Evolutionary conservation across 1,284 basidiomycete species (phyloP), one percentile per base, ranked within the genome.

Genomic region (Cerrena zonata): DNA sequence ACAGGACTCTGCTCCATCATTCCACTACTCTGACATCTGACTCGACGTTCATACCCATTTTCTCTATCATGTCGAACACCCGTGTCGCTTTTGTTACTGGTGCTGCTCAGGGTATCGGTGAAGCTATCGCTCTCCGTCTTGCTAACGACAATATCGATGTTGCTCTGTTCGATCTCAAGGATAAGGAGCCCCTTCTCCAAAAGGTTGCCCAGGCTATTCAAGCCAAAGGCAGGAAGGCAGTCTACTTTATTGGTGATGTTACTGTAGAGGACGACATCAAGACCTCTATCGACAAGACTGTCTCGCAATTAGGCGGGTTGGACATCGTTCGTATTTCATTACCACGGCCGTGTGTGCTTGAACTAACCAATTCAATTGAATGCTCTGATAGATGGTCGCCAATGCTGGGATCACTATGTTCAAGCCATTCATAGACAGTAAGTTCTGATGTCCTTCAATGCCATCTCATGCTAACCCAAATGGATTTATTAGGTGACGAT

Each of bases 391-490:
- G 62, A 66, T 69, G 64, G 60, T 69, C 22, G 65, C 67, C 12
- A 69, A 69, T 53, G 67, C 67, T 1, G 66, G 67, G 1, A 60
- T 69, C 41, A 57, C 61, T 13, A 51, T 55, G 3, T 52, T 58
- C 22, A 52, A 53, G 23, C 48, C 58, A 1, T 45, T 67, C 5
- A 45, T 64, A 4, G 58, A 65, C 19, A 56, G 63, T 60, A 34
- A 7, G 30, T 7, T 15, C 7, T 34, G 7, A 7, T 24, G 12
- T n/a, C 36, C 13, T 43, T 24, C 19, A 21, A 12, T 40, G 23
- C 11, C 19, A 30, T 23, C 25, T 11, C 25, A 30, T 26, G 19
- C n/a, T 34, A 37, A 19, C 30, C 21, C 19, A 47, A 26, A 18
- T 13, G 19, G 4, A 15, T 27, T 36, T 5, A 10, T 22, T 23